Evolutionary conservation across 805 yeast species (phyloP).

Genomic region (Suhomyces sp.): DNA sequence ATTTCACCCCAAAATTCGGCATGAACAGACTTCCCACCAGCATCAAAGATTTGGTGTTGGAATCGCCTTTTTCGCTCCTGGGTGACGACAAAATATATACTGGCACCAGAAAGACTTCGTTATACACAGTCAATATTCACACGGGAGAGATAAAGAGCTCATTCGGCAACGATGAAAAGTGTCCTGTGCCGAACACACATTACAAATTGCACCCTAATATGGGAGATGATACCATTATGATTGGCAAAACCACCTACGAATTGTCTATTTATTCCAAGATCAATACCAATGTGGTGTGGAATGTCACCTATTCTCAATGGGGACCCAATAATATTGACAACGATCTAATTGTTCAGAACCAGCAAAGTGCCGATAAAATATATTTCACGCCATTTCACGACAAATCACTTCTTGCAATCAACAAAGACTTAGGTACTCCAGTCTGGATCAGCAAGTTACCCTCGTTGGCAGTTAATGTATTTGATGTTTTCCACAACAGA

Average conservation of each 20-base stretch:
- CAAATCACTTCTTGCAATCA: conserved; percentile 71
- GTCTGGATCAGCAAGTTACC: conserved; percentile 78
- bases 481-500: conserved; percentile 58
- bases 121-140: conserved; percentile 67
- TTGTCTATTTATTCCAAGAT: conserved; percentile 72
- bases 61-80: conserved; percentile 78
- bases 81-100: conserved; percentile 84
- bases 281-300: conserved; percentile 63
- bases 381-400: conserved; percentile 85
- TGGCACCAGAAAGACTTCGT: conserved; percentile 73
- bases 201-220: conserved; percentile 9
- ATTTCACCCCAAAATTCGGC: conserved; percentile 72
- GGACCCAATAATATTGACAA: conserved; percentile 84
- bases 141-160: conserved; percentile 72
- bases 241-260: conserved; percentile 73
- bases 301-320: conserved; percentile 84
- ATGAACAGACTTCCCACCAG: conserved; percentile 78
- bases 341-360: conserved; percentile 47
- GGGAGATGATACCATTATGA: conserved; percentile 42
- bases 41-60: conserved; percentile 69
- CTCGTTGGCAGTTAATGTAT: conserved; percentile 68
- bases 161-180: conserved; percentile 50
- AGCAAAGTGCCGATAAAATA: conserved; percentile 63
- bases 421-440: conserved; percentile 63
- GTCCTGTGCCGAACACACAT: conserved; percentile 34